Base-by-base conservation (phyloP, 208 protist species). In the Wallacemonas collosoma region DNA sequence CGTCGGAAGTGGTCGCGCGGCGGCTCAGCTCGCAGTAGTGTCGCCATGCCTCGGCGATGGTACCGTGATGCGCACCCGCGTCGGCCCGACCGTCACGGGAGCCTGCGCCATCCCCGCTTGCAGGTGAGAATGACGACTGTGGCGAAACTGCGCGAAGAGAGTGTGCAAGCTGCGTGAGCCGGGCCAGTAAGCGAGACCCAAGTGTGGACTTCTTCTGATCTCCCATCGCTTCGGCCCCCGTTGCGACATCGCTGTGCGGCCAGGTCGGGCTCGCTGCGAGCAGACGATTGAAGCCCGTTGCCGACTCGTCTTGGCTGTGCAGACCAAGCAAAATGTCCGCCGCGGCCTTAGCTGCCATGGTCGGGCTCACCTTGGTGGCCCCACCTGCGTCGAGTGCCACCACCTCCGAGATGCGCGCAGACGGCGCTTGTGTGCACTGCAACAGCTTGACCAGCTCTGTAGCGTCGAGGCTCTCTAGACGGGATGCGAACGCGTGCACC, bases 401-500 rank as follows among this genome's bases (percentile, higher is more conserved):
- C 4, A 65, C 60, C 11, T 14, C 40, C 14, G 6, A 14, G 7
- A 65, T 6, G 6, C 17, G 41, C 11, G 12, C 60, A 4, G 8
- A 38, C 15, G 38, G 7, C 41, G 39, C 40, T 17, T 65, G 60
- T 4, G n/a, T 7, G 9, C n/a, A 53, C 43, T 65, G 41, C 60
- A 65, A 26, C 14, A 62, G 51, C 68, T 44, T 62, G 6, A 40
- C 36, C 45, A 60, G 60, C 60, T 65, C 60, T 48, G 38, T 17
- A 3, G n/a, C 60, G 9, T 17, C 8, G 61, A 48, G 40, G 44
- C 43, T 36, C 38, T 44, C 72, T n/a, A 65, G 58, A 2, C 72
- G 76, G 6, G 12, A 39, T 3, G 36, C 40, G 40, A 89, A 63
- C 9, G 64, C 43, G 48, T 39, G 45, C 15, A 89, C 38, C 36